phyloP scores from a whole-genome alignment of 495 filamentous ascomycete genomes.

The Parathielavia appendiculata region DNA sequence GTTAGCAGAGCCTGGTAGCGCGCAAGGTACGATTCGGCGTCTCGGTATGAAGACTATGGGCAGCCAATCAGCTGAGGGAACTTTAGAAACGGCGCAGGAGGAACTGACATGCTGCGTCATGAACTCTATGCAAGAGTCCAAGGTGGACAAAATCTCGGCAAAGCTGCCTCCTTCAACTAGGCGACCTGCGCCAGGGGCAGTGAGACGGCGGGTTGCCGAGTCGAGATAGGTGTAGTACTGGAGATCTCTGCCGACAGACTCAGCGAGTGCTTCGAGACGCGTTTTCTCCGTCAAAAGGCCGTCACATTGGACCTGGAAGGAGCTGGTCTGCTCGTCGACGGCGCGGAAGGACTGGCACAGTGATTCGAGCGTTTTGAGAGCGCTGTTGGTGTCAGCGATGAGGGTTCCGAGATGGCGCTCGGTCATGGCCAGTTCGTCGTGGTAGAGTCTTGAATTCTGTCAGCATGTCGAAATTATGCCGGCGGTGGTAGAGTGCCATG shows the following conservation, averaged over 20 bases:
- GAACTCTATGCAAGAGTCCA: constrained; percentile 86
- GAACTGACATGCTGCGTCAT: constrained; percentile 73
- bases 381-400: constrained; percentile 64
- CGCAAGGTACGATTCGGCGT: constrained; percentile 81
- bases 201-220: constrained; percentile 79
- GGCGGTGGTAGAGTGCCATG: not conserved
- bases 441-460: constrained; percentile 55
- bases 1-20: constrained; percentile 77
- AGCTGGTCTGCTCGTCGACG: constrained; percentile 84
- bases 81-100: not conserved
- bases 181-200: constrained; percentile 83
- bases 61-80: constrained; percentile 21
- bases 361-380: constrained; percentile 65
- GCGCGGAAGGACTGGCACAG: constrained; percentile 77
- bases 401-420: constrained; percentile 76
- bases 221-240: constrained; percentile 91
- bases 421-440: constrained; percentile 72
- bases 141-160: constrained; percentile 72
- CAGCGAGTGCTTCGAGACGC: constrained; percentile 66
- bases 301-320: constrained; percentile 88
- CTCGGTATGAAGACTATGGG: constrained; percentile 70
- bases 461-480: constrained; percentile 14
- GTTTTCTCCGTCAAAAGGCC: constrained; percentile 73
- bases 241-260: constrained; percentile 76
- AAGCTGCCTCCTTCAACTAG: constrained; percentile 77